A percentile compares a stretch with the other conserved stretches of the same genome.
Conservation (phyloP, 768 basidiomycete species). For the Phylloporus rhodoxanthus region DNA sequence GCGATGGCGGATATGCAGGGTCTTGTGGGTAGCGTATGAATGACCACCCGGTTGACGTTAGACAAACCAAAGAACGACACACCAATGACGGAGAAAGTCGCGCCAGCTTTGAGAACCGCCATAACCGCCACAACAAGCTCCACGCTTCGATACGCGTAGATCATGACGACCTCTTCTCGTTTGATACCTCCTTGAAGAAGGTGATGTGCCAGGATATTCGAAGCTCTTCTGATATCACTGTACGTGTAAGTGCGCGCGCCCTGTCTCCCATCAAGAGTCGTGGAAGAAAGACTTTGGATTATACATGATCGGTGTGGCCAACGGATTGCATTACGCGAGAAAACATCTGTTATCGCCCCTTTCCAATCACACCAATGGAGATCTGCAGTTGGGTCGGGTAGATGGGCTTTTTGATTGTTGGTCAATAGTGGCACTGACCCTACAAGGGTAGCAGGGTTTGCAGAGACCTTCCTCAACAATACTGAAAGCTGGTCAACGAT, state of each 20-base stretch:
- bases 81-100: constrained; percentile 97
- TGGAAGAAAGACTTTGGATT: constrained; percentile 61
- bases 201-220: constrained; percentile 87
- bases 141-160: constrained; percentile 93
- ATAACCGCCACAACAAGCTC: constrained; percentile 96
- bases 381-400: constrained; percentile 83
- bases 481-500: constrained; percentile 83
- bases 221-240: constrained; percentile 70
- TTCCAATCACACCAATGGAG: constrained; percentile 97
- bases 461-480: constrained; percentile 65
- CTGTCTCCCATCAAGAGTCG: constrained; percentile 37
- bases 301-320: constrained; percentile 86
- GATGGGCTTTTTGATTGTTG: constrained; percentile 53
- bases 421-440: constrained; percentile 81
- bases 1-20: constrained; percentile 90
- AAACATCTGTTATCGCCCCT: constrained; percentile 94
- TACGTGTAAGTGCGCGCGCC: constrained; percentile 68
- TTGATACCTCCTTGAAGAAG: constrained; percentile 80
- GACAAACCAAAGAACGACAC: constrained; percentile 22
- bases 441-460: constrained; percentile 61
- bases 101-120: constrained; percentile 93
- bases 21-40: constrained; percentile 42
- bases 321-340: constrained; percentile 76
- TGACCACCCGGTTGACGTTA: background rate
- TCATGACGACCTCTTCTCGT: constrained; percentile 95